A percentile compares a stretch with the other conserved stretches of the same genome.
Conservation (phyloP, 257 asterid species). For the Rhazya stricta region DNA sequence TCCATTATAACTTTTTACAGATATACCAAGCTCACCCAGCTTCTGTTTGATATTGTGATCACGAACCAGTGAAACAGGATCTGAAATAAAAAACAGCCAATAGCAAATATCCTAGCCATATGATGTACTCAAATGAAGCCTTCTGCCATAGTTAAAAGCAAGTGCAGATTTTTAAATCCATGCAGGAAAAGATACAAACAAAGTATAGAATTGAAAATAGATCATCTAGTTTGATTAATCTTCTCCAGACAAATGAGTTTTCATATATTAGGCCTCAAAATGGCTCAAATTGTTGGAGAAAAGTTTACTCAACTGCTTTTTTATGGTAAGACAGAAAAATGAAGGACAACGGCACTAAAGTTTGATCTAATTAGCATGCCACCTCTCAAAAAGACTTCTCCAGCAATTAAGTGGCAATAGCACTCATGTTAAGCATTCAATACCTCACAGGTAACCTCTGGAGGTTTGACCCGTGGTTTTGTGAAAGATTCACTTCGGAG, state of each 20-base stretch:
- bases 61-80: constrained; percentile 88
- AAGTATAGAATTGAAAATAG: background rate
- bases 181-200: background rate
- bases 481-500: background rate
- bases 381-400: background rate
- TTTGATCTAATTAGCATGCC: background rate
- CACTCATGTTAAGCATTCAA: background rate
- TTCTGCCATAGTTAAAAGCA: background rate
- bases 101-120: background rate
- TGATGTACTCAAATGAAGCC: background rate
- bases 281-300: background rate
- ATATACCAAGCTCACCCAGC: constrained; percentile 57
- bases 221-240: background rate
- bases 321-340: background rate
- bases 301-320: background rate
- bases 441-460: background rate
- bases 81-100: constrained; percentile 30
- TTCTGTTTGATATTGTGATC: constrained; percentile 78
- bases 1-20: constrained; percentile 65
- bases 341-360: background rate
- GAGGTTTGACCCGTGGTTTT: background rate
- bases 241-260: background rate
- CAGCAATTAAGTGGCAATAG: background rate
- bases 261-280: background rate
- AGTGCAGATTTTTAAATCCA: background rate